Evolutionary conservation across 139 green algal species (phyloP).

Genomic region (Edaphochlamys debaryana): DNA sequence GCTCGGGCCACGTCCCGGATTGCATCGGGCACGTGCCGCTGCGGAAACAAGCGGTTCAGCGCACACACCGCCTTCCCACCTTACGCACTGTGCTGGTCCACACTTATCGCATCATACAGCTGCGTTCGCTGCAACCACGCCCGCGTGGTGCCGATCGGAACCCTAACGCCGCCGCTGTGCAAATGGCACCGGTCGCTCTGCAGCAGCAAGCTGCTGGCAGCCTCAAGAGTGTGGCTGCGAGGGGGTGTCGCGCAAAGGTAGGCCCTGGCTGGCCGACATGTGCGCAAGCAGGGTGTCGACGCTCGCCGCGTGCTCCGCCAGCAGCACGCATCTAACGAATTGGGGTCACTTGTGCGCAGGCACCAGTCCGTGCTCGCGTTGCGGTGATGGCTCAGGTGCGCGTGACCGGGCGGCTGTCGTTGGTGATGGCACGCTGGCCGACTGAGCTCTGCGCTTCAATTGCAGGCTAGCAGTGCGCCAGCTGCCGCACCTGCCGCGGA

Average conservation of each 20-base stretch:
- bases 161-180: too few species aligned
- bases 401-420: neutral
- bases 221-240: too few species aligned
- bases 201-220: neutral
- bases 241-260: constrained; percentile 6
- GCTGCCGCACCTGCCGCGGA: constrained; percentile 26
- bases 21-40: too few species aligned
- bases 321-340: neutral
- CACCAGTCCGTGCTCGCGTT: neutral
- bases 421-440: neutral
- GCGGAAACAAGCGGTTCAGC: too few species aligned
- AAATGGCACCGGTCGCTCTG: constrained; percentile 17
- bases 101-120: too few species aligned
- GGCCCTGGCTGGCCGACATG: neutral
- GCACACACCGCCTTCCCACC: too few species aligned
- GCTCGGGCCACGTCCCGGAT: too few species aligned
- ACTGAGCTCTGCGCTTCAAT: neutral
- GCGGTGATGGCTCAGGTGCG: constrained; percentile 32
- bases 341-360: neutral
- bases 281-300: neutral
- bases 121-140: too few species aligned
- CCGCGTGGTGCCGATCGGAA: too few species aligned
- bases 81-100: too few species aligned
- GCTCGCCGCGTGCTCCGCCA: neutral
- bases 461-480: constrained; percentile 11